A percentile compares a stretch with the other conserved stretches of the same genome.
Conservation (phyloP, 306 rosid genomes). For the Hylodesmum podocarpum region DNA sequence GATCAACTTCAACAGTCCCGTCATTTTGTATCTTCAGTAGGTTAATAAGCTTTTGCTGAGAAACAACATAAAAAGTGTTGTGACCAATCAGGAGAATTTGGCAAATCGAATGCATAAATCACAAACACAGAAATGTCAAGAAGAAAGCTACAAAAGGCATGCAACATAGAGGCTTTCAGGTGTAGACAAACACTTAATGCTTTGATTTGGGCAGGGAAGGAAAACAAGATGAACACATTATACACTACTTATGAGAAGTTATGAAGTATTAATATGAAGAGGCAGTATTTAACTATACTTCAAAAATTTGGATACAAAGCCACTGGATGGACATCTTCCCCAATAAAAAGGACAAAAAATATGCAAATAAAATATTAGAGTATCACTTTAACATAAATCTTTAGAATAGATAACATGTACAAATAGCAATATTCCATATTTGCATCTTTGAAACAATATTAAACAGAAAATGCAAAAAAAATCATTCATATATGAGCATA, state of each 20-base stretch:
- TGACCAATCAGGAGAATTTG: conserved; percentile 14
- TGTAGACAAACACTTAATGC: neutral
- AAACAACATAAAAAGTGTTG: conserved; percentile 28
- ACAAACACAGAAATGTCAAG: conserved; percentile 17
- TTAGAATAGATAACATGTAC: neutral
- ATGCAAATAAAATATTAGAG: neutral
- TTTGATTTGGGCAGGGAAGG: neutral
- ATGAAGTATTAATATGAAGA: neutral
- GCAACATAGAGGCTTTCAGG: neutral
- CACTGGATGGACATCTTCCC: neutral
- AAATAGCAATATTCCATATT: neutral
- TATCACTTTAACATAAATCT: neutral
- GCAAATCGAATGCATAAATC: neutral
- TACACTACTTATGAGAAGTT: neutral
- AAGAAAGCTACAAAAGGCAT: neutral
- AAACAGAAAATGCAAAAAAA: neutral
- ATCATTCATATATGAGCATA: neutral
- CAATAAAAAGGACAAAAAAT: neutral
- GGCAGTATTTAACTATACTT: neutral
- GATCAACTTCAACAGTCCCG: conserved; percentile 76
- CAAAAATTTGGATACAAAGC: neutral
- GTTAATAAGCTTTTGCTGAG: conserved; percentile 64
- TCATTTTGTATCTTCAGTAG: conserved; percentile 76
- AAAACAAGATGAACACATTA: neutral
- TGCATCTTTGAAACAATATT: neutral